Conservation (phyloP, 257 asterid genomes). For the Coffea eugenioides region DNA sequence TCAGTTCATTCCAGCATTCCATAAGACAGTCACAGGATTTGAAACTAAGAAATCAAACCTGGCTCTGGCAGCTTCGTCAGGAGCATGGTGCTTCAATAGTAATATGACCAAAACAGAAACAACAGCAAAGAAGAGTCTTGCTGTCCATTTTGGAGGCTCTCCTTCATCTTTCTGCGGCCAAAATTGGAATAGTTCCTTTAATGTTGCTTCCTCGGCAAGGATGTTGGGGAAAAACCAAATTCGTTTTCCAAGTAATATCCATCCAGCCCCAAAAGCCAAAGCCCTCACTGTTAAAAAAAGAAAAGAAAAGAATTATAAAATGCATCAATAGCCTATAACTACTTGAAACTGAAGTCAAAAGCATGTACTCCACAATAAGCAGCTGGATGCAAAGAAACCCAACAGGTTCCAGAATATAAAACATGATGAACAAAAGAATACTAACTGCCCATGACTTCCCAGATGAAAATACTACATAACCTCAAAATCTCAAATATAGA, state of each 20-base stretch:
- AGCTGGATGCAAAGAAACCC: not conserved
- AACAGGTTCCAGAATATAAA: not conserved
- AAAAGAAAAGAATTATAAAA: no score
- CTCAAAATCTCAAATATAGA: not conserved
- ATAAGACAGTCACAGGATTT: not conserved
- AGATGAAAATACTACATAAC: not conserved
- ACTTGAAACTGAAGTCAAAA: constrained; percentile 2
- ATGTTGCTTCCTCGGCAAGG: constrained; percentile 99
- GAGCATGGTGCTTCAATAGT: constrained; percentile 96
- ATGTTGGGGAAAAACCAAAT: constrained; percentile 98
- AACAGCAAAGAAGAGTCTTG: constrained; percentile 73
- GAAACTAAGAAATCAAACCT: constrained; percentile 47
- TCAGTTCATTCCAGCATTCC: not conserved
- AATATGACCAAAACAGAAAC: constrained; percentile 61
- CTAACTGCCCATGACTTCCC: not conserved
- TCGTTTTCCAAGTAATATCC: constrained; percentile 83
- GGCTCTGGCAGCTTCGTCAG: constrained; percentile 99
- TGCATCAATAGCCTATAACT: not conserved
- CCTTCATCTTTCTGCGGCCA: constrained; percentile 97
- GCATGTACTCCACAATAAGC: not conserved
- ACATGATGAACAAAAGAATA: not conserved
- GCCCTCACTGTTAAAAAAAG: constrained; percentile 67
- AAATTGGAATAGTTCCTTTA: constrained; percentile 92
- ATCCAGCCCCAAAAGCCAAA: constrained; percentile 67
- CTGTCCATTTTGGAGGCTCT: constrained; percentile 94